Evolutionary conservation across 1,139 yeast species (phyloP), one percentile per base, ranked within the genome.

Genomic region (Saccharomyces hybrid): DNA sequence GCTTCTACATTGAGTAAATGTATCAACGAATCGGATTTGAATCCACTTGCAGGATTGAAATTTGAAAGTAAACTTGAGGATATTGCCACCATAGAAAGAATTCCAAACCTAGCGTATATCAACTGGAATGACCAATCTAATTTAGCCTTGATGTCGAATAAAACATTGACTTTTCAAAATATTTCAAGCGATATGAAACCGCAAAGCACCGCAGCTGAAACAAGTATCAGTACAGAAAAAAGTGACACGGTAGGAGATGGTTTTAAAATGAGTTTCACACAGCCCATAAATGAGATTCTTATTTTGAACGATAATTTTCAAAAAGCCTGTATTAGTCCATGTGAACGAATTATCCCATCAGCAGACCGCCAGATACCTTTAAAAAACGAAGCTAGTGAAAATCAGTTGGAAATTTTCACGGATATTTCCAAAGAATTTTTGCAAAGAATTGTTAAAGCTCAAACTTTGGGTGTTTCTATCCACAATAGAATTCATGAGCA

Each of bases 401-500:
- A 54, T 3, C 71, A 67, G 50, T 55, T 68, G 41, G 61, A 58
- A 8, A 53, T 59, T 1, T 50, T 68, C 27, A 65, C 69, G 3
- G 57, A 56, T 6, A 32, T 64, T 7, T 61, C 68, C 6, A 59
- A 57, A 23, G 65, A 60, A 26, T 41, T 65, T 2, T 51, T 65
- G 49, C 46, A 49, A 25, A 61, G 61, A 16, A 56, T 68, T 7
- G 50, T 58, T 2, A 59, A 52, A 47, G 65, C 62, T 2, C 69
- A 63, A 53, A 62, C 57, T 46, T 54, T 62, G 34, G 71, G 63
- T 6, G 56, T 57, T 6, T 57, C 63, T 38, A 56, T 73, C 53
- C 69, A 69, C 52, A 58, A 64, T 26, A 66, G 74, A 16, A 59
- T 73, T 1, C 52, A 53, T 2, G 69, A 69, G 53, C 75, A 71